phyloP scores from a whole-genome alignment of 257 asterid genomes.

The Nicotiana tabacum region DNA sequence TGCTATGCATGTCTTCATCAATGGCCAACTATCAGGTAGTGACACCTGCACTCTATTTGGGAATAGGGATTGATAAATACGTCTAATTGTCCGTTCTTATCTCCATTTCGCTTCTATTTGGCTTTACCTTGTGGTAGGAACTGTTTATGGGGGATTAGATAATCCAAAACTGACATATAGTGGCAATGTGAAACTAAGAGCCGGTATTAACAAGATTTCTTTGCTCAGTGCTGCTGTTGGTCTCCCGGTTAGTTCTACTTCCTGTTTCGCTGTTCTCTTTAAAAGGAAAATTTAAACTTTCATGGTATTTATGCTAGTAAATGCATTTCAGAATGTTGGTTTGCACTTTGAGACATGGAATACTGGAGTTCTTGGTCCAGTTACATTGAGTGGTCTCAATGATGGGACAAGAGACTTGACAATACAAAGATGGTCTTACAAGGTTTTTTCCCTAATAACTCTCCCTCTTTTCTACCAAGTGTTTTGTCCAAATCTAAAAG shows the following conservation, averaged over 20 bases:
- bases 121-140: conserved; percentile 33
- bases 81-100: neutral
- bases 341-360: conserved; percentile 72
- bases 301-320: neutral
- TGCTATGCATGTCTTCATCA: conserved; percentile 66
- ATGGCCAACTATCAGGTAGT: conserved; percentile 59
- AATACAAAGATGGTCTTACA: conserved; percentile 72
- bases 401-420: conserved; percentile 81
- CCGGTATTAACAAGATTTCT: conserved; percentile 73
- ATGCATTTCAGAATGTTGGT: conserved; percentile 57
- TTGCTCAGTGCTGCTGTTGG: conserved; percentile 78
- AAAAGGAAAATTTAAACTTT: neutral
- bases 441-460: conserved; percentile 29
- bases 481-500: neutral
- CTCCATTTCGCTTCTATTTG: neutral
- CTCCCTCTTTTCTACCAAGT: neutral
- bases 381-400: conserved; percentile 60
- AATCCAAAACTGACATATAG: conserved; percentile 50
- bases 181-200: conserved; percentile 45
- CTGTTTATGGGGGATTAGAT: conserved; percentile 50
- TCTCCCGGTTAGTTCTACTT: conserved; percentile 53
- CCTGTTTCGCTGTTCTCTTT: neutral
- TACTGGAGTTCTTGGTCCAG: conserved; percentile 81
- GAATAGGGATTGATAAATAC: neutral
- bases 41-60: neutral